A percentile compares a stretch with the other conserved stretches of the same genome.
These are phyloP conservation scores for Moricandia moricandioides DNA, from an alignment of 345 rosid species.

Conservation along the genomic window DNA sequence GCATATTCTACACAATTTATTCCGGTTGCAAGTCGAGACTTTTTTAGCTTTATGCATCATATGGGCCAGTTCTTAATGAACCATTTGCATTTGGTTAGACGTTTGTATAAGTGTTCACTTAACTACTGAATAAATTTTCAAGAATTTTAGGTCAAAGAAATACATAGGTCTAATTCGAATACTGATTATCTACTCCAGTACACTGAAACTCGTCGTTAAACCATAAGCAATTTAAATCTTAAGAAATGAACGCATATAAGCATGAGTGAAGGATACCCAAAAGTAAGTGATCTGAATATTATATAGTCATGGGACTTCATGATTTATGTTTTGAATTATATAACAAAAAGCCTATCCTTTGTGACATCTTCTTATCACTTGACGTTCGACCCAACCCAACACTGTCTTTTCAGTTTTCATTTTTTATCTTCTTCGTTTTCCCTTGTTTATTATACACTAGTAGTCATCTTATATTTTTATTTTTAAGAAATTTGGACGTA, in stretches of 20 bases:
- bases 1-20: neutral
- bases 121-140: neutral
- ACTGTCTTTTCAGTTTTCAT: constrained; percentile 16
- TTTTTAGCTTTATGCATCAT: neutral
- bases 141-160: neutral
- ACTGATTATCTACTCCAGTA: neutral
- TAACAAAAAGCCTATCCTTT: constrained; percentile 31
- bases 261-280: neutral
- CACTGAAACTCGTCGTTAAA: neutral
- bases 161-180: neutral
- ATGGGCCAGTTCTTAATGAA: neutral
- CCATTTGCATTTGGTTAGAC: neutral
- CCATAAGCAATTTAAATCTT: neutral
- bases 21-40: neutral
- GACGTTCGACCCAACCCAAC: constrained; percentile 40
- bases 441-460: neutral
- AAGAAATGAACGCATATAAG: constrained; percentile 1
- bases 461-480: neutral
- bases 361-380: constrained; percentile 34
- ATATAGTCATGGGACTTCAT: constrained; percentile 34
- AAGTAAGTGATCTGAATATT: constrained; percentile 20
- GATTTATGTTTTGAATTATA: constrained; percentile 34
- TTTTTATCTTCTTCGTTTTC: constrained; percentile 9
- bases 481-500: neutral
- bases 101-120: neutral